Evolutionary conservation across 1,284 basidiomycete genomes (phyloP).

Genomic region (Cystobasidium sp.): DNA sequence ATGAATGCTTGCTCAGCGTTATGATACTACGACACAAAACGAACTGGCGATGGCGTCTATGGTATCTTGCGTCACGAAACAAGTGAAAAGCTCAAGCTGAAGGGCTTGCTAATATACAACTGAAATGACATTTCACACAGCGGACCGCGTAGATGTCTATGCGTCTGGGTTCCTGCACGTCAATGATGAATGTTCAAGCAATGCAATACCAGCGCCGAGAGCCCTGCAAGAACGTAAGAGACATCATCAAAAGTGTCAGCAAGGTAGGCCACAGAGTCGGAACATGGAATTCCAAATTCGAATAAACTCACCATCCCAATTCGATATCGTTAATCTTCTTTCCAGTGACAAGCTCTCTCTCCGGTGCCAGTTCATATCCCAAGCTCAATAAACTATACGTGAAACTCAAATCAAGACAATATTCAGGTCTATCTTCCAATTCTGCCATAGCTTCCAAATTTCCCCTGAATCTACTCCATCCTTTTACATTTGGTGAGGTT

Average conservation of each 20-base stretch:
- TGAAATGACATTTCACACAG: background rate
- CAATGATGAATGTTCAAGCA: constrained; percentile 44
- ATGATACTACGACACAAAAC: too few species aligned
- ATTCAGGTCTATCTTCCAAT: constrained; percentile 82
- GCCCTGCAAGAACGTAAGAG: constrained; percentile 31
- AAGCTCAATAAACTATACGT: constrained; percentile 85
- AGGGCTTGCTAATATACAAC: background rate
- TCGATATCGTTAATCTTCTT: constrained; percentile 91
- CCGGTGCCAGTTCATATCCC: constrained; percentile 77
- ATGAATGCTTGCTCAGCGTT: too few species aligned
- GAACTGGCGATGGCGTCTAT: too few species aligned
- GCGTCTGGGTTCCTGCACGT: constrained; percentile 33
- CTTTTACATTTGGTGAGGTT: constrained; percentile 19
- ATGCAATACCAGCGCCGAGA: constrained; percentile 47
- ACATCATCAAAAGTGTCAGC: background rate
- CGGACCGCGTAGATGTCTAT: background rate
- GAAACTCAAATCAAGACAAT: constrained; percentile 93
- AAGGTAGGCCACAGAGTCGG: constrained; percentile 64
- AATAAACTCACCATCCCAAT: constrained; percentile 88
- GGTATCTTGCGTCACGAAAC: too few species aligned
- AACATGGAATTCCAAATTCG: constrained; percentile 63
- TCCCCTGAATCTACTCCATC: constrained; percentile 54
- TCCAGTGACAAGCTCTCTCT: constrained; percentile 72
- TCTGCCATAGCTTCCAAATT: constrained; percentile 70
- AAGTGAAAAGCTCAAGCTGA: too few species aligned